phyloP scores from a whole-genome alignment of 495 filamentous ascomycete genomes.

The Tuber brumale region DNA sequence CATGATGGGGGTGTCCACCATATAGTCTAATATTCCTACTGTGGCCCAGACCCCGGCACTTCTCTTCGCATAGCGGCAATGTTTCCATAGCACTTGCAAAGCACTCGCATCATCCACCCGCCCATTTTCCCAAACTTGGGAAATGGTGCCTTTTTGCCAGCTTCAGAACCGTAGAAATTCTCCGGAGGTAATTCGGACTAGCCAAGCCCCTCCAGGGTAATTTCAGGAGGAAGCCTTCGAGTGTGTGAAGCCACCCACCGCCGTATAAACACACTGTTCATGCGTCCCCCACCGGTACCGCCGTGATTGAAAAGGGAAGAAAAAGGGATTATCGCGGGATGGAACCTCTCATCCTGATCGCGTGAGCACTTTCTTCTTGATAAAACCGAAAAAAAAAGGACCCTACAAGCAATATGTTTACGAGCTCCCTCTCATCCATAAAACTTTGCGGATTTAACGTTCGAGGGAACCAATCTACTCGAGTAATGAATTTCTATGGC shows the following conservation, averaged over 20 bases:
- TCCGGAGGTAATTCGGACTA: conserved; percentile 3
- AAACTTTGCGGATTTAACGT: background rate
- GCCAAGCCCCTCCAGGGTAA: background rate
- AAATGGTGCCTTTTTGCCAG: background rate
- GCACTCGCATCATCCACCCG: background rate
- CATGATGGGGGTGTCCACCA: background rate
- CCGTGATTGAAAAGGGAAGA: conserved; percentile 3
- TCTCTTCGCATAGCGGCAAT: background rate
- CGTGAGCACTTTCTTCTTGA: conserved; percentile 13
- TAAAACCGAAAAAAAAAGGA: background rate
- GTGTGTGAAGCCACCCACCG: conserved; percentile 13
- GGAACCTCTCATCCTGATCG: conserved; percentile 10
- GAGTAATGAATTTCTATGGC: too few species aligned
- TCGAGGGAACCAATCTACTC: background rate
- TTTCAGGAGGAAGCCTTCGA: conserved; percentile 9
- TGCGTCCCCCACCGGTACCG: background rate
- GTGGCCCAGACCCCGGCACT: background rate
- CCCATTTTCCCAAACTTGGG: background rate
- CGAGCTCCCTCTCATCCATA: conserved; percentile 1
- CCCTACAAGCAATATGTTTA: background rate
- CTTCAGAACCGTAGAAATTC: conserved; percentile 1
- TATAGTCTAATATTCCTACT: background rate
- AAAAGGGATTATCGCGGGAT: background rate
- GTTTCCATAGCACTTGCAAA: background rate
- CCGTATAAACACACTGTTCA: conserved; percentile 6